Evolutionary conservation across 2,329 filamentous ascomycete genomes (phyloP).

Genomic region (Sporothrix luriei): DNA sequence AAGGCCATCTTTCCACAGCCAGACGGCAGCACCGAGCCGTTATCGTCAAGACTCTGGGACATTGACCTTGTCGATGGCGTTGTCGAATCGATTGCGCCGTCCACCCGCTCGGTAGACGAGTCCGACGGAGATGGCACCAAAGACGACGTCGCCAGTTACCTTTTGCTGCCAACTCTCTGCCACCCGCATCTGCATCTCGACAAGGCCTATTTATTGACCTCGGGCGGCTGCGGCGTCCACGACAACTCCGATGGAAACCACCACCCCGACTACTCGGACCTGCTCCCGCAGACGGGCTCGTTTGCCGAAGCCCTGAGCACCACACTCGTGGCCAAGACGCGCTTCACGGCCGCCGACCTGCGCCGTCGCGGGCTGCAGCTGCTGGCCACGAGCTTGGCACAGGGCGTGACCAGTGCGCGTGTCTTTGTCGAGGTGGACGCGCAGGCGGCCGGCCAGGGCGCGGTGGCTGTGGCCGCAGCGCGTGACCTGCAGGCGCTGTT

Average conservation of each 20-base stretch:
- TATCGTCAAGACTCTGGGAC: constrained; percentile 28
- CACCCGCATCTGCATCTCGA: constrained; percentile 76
- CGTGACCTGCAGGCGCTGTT: constrained; percentile 60
- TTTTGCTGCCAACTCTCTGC: constrained; percentile 55
- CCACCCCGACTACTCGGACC: constrained; percentile 55
- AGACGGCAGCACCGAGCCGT: not conserved
- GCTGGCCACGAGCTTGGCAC: constrained; percentile 63
- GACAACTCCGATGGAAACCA: constrained; percentile 31
- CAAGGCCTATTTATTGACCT: constrained; percentile 62
- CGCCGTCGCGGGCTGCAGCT: constrained; percentile 65
- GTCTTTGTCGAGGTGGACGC: constrained; percentile 73
- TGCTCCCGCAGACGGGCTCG: constrained; percentile 61
- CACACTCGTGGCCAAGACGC: constrained; percentile 59
- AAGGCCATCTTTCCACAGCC: constrained; percentile 33
- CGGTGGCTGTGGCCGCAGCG: constrained; percentile 52
- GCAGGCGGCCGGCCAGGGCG: constrained; percentile 49
- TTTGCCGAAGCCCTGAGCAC: constrained; percentile 65
- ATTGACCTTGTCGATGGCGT: constrained; percentile 33
- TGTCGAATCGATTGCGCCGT: constrained; percentile 23
- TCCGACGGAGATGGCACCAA: not conserved
- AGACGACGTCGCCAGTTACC: constrained; percentile 31
- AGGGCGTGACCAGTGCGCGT: constrained; percentile 69
- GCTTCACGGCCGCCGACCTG: constrained; percentile 65
- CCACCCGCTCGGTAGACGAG: not conserved
- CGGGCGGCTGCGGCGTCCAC: constrained; percentile 33